These are phyloP conservation scores for Rhizopus delemar DNA, from an alignment of 371 early-diverging fungal species.

Conservation along the genomic window DNA sequence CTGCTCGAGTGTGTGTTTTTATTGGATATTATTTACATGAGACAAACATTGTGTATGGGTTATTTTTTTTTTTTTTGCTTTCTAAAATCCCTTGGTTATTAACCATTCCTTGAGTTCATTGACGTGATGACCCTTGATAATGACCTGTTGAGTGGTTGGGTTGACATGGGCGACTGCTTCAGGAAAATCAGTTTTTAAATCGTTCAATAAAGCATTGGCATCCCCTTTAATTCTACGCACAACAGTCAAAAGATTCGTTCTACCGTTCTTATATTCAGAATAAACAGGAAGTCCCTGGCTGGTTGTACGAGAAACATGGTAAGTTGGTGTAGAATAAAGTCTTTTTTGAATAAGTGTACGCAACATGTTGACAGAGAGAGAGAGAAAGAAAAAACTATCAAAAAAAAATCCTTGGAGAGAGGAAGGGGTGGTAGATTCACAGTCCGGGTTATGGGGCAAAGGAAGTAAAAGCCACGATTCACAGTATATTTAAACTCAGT, in stretches of 20 bases:
- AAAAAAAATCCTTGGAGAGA: no score
- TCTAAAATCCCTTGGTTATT: slow-evolving; percentile 60
- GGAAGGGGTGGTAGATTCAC: no score
- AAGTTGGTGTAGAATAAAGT: slow-evolving; percentile 40
- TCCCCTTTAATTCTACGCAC: slow-evolving; percentile 79
- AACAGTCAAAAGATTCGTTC: slow-evolving; percentile 66
- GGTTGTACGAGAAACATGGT: slow-evolving; percentile 61
- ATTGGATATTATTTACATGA: no score
- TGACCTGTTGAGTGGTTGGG: slow-evolving; percentile 47
- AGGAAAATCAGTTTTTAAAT: slow-evolving; percentile 42
- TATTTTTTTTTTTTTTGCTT: neutral
- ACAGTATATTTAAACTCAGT: no score
- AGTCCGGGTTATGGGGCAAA: no score
- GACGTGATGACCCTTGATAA: slow-evolving; percentile 57
- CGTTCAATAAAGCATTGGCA: slow-evolving; percentile 50
- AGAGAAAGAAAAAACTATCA: no score
- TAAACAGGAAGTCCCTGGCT: slow-evolving; percentile 73
- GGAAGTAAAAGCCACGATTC: no score
- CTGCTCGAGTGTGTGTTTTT: no score
- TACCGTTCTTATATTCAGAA: slow-evolving; percentile 69
- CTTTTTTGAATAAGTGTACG: slow-evolving; percentile 16
- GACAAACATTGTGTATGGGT: no score
- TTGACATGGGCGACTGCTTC: slow-evolving; percentile 37
- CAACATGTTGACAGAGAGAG: neutral
- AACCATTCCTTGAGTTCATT: slow-evolving; percentile 63